Base-by-base conservation (phyloP, 2,329 filamentous ascomycete genomes). In the Magnaporthales sp. region DNA sequence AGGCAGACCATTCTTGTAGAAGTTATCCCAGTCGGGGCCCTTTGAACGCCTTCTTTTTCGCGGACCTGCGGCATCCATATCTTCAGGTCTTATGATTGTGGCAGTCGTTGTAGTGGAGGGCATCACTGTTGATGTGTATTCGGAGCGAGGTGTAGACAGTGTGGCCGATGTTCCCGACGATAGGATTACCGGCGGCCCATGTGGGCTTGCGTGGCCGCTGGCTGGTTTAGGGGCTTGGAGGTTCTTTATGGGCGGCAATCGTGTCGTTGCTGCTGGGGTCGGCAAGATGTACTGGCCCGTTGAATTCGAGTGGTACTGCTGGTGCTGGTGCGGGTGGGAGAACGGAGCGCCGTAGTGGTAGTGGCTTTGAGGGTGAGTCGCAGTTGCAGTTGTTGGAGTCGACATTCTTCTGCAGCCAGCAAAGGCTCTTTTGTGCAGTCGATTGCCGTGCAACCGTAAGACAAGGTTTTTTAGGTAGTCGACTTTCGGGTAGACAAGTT, bases 1-100 rank as follows among this genome's bases (percentile, higher is more conserved):
- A 27, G 91, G 91, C 29, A 93, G 80, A 4, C 91, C 91, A 76
- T 94, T 93, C 75, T 89, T 90, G 77, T 93, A 94, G 74, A 93
- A 95, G 70, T 84, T 86, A 67, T 85, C 82, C 91, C 91, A 95
- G 77, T 95, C 89, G 64, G 91, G 90, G 70, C 87, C 83, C 75
- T 84, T 84, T 69, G 83, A 86, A 68, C 84, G 83, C 70, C 84
- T 81, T 70, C 84, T 81, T 75, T 87, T 87, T 70, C 81, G 73
- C 38, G 72, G 69, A 70, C 67, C 73, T 75, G 61, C 75, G 24
- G 26, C 13, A 62, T 75, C 71, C 65, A 75, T 46, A 6, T 46
- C 30, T 38, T 66, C 30, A 6, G 56, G 32, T 66, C 64, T 66
- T 72, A 69, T 74, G 27, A 75, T 69, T 38, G 75, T 70, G 54